Base-by-base conservation (phyloP, 257 asterid species). In the Anisodus tanguticus region DNA sequence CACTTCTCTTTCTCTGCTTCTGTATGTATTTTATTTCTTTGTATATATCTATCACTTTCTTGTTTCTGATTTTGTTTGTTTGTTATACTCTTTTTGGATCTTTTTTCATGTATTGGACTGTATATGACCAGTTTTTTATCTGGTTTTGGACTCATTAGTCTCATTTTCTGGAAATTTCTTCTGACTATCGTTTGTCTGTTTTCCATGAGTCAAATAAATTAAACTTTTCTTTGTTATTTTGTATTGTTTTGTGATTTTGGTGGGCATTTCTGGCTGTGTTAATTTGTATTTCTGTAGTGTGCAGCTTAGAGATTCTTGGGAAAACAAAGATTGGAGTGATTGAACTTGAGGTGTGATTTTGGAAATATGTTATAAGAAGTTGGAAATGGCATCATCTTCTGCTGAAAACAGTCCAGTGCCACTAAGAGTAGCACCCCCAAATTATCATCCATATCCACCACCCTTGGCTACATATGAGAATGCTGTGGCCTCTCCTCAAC, bases 401-500 rank as follows among this genome's bases (percentile, higher is more conserved):
- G 82, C 90, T 70, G 68, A 86, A 15, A 66, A 49, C 8, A 79
- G 68, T 79, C 53, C 85, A 22, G 41, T 86, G 83, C 90, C 94
- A 37, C 60, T 83, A 35, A 84, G 86, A 49, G 88, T 54, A 66
- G 60, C 78, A 64, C 83, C 84, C 35, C 19, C 88, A 16, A 87
- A 85, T 83, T 91, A 87, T 84, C 88, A 86, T 49, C 59, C 93
- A 57, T 96, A 96, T 84, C 98, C 98, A 63, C 86, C 93, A 69
- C 92, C 98, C 64, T 59, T 92, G 88, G 92, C 93, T 37, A 87
- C 93, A 39, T 93, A 91, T 60, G 91, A 94, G 49, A 91, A 92
- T 83, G 90, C 93, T 9, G 91, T 88, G 2, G 85, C 87, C 83
- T 92, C 95, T 2, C 89, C 88, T 17, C 86, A 87, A 31, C 58